A percentile compares a stretch with the other conserved stretches of the same genome.
These are phyloP conservation scores for Solanum chiquidenum DNA, from an alignment of 257 asterid species.

Conservation along the genomic window DNA sequence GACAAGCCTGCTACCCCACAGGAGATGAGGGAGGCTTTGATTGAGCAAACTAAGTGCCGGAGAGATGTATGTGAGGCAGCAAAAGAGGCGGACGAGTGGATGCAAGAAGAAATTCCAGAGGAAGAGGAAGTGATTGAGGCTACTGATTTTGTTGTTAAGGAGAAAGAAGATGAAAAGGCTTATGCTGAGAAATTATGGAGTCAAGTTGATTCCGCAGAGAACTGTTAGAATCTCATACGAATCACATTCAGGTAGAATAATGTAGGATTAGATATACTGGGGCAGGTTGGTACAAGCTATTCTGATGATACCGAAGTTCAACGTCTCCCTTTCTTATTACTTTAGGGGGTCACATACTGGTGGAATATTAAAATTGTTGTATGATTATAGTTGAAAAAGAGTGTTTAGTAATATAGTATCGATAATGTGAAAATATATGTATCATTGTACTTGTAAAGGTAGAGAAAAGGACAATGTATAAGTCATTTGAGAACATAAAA, in stretches of 20 bases:
- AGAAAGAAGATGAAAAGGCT: conserved; percentile 71
- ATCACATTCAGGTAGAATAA: not conserved
- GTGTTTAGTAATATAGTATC: not conserved
- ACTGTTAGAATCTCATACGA: not conserved
- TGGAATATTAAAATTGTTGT: not conserved
- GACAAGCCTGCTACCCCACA: conserved; percentile 71
- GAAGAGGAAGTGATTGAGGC: conserved; percentile 48
- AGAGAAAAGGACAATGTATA: not conserved
- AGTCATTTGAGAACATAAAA: not conserved
- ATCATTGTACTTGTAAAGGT: not conserved
- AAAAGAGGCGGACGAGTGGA: conserved; percentile 11
- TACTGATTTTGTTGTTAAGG: conserved; percentile 16
- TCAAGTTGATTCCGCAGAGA: conserved; percentile 38
- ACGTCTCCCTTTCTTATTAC: not conserved
- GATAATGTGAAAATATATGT: not conserved
- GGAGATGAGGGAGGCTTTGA: conserved; percentile 66
- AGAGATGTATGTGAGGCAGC: conserved; percentile 23
- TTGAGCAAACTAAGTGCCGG: conserved; percentile 21
- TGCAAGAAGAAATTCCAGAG: conserved; percentile 34
- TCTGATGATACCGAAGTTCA: not conserved
- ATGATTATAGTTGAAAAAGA: not conserved
- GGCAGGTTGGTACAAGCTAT: not conserved
- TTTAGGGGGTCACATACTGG: not conserved
- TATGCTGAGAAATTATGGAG: conserved; percentile 77
- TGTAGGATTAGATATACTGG: not conserved